phyloP scores from a whole-genome alignment of 1,284 basidiomycete species.

The Porogramme epimiltina region DNA sequence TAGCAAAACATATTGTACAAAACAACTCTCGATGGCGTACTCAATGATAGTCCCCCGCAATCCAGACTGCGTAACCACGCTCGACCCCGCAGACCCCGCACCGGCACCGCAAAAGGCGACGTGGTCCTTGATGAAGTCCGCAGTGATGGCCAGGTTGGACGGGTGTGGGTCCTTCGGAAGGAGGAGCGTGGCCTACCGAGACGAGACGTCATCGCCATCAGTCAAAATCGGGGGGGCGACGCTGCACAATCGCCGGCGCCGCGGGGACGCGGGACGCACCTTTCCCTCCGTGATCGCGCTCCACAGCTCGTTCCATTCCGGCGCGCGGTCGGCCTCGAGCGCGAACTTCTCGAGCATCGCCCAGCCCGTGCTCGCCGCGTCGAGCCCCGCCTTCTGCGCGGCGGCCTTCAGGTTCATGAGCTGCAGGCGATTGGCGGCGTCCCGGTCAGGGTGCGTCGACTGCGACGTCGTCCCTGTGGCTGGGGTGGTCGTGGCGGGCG shows the following conservation, averaged over 20 bases:
- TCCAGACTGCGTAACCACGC: slow-evolving; percentile 78
- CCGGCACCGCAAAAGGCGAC: slow-evolving; percentile 61
- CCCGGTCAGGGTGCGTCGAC: slow-evolving; percentile 40
- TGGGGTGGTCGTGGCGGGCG: slow-evolving; percentile 53
- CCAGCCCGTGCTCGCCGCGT: slow-evolving; percentile 76
- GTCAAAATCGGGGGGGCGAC: background rate
- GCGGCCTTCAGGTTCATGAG: slow-evolving; percentile 81
- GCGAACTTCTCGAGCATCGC: slow-evolving; percentile 81
- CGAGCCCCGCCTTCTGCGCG: slow-evolving; percentile 75
- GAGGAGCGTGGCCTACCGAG: slow-evolving; percentile 71
- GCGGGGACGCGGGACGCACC: no score
- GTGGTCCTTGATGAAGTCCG: slow-evolving; percentile 81
- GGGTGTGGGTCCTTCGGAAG: slow-evolving; percentile 65
- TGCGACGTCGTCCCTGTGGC: slow-evolving; percentile 48
- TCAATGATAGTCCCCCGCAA: slow-evolving; percentile 67
- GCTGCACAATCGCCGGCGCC: background rate
- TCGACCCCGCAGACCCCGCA: slow-evolving; percentile 44
- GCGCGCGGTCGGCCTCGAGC: slow-evolving; percentile 56
- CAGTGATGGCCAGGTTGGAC: slow-evolving; percentile 57
- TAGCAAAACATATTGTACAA: slow-evolving; percentile 8
- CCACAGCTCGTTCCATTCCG: slow-evolving; percentile 81
- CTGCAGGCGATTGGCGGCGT: slow-evolving; percentile 71
- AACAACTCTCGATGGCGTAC: slow-evolving; percentile 40
- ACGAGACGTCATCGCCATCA: background rate
- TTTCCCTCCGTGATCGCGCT: slow-evolving; percentile 65